These are phyloP conservation scores for Hymenoscyphus fraxineus DNA, from an alignment of 2,329 filamentous ascomycete species.

Conservation along the genomic window DNA sequence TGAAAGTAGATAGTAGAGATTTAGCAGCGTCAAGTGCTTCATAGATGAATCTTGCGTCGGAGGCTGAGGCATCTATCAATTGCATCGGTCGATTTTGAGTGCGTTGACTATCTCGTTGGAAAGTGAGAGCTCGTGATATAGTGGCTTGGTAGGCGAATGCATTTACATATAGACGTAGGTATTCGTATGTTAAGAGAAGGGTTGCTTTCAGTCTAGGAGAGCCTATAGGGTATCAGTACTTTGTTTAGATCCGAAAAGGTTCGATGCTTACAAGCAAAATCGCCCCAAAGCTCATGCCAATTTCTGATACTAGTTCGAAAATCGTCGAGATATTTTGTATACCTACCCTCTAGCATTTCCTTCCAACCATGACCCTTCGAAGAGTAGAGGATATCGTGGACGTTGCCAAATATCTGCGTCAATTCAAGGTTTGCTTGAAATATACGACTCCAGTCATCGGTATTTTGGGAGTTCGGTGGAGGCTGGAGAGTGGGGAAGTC, in stretches of 20 bases:
- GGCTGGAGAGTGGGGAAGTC: slow-evolving; percentile 56
- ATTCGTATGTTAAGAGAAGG: slow-evolving; percentile 67
- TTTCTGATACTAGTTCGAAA: slow-evolving; percentile 64
- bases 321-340: slow-evolving; percentile 73
- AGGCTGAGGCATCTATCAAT: slow-evolving; percentile 47
- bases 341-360: slow-evolving; percentile 66
- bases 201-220: slow-evolving; percentile 64
- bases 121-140: slow-evolving; percentile 45
- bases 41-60: slow-evolving; percentile 63
- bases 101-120: slow-evolving; percentile 33
- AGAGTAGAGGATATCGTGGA: slow-evolving; percentile 70
- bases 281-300: slow-evolving; percentile 69
- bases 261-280: slow-evolving; percentile 51
- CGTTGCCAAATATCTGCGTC: slow-evolving; percentile 69
- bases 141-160: slow-evolving; percentile 74
- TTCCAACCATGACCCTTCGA: slow-evolving; percentile 67
- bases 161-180: slow-evolving; percentile 69
- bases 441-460: slow-evolving; percentile 64
- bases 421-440: slow-evolving; percentile 70
- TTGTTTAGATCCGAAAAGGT: not conserved
- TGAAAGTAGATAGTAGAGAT: slow-evolving; percentile 56
- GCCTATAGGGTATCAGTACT: slow-evolving; percentile 36
- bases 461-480: slow-evolving; percentile 44
- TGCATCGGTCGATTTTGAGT: slow-evolving; percentile 38
- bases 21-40: slow-evolving; percentile 63